These are phyloP conservation scores for Pseudogymnoascus sp. DNA, from an alignment of 2,329 filamentous ascomycete genomes.

Conservation along the genomic window DNA sequence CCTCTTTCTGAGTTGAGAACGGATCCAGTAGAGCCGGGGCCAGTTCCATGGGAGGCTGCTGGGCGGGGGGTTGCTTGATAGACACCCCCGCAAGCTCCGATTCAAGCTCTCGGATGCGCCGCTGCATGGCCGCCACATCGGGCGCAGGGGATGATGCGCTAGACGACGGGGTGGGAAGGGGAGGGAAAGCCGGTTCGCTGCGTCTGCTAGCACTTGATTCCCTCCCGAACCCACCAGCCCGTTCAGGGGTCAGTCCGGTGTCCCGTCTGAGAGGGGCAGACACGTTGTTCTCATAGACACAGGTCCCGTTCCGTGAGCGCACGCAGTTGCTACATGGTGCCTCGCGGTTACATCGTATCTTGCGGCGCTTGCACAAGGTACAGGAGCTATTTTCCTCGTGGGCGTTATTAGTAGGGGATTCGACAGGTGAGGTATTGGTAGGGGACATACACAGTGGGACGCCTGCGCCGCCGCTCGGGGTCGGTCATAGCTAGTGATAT, in stretches of 20 bases:
- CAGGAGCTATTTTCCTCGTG: slow-evolving; percentile 42
- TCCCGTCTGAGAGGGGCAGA: slow-evolving; percentile 17
- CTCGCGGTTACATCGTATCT: slow-evolving; percentile 55
- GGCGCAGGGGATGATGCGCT: slow-evolving; percentile 14
- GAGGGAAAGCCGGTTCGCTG: neutral
- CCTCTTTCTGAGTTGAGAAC: slow-evolving; percentile 21
- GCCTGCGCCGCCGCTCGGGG: slow-evolving; percentile 33
- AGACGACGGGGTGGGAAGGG: neutral
- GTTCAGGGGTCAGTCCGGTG: slow-evolving; percentile 9
- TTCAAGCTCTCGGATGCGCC: slow-evolving; percentile 39
- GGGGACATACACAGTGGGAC: slow-evolving; percentile 37
- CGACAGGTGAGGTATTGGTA: neutral
- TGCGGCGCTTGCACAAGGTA: slow-evolving; percentile 51
- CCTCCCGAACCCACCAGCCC: neutral
- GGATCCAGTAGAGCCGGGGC: neutral
- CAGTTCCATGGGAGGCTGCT: neutral
- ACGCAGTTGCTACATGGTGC: slow-evolving; percentile 54
- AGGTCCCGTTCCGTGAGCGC: slow-evolving; percentile 48
- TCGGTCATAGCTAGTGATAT: slow-evolving; percentile 22
- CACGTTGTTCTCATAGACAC: slow-evolving; percentile 40
- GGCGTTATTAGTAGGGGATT: slow-evolving; percentile 13
- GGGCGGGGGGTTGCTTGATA: slow-evolving; percentile 15
- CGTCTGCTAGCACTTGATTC: slow-evolving; percentile 7
- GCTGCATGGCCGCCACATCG: slow-evolving; percentile 35
- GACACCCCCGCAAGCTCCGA: slow-evolving; percentile 32